These are phyloP conservation scores for Nicotiana tabacum DNA, from an alignment of 257 asterid genomes.

Conservation along the genomic window DNA sequence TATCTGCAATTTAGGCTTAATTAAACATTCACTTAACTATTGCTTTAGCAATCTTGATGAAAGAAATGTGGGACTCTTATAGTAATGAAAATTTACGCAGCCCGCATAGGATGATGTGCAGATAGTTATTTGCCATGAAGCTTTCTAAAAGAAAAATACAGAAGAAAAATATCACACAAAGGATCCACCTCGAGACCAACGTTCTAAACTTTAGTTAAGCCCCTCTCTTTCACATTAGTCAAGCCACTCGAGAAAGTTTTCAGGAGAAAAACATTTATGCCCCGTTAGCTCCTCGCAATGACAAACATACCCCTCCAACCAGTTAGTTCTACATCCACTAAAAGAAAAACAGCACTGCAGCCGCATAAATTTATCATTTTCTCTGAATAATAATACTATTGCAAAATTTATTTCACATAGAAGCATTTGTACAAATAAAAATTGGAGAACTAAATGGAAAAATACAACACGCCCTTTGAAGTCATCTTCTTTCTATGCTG, in stretches of 20 bases:
- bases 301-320: neutral
- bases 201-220: neutral
- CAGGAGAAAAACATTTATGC: neutral
- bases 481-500: neutral
- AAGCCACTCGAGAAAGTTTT: neutral
- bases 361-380: neutral
- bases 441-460: constrained; percentile 2
- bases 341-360: neutral
- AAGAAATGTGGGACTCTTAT: too few relatives aligned
- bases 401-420: constrained; percentile 6
- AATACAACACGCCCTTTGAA: constrained; percentile 3
- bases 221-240: too few relatives aligned
- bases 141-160: neutral
- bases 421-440: constrained; percentile 1
- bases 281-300: too few relatives aligned
- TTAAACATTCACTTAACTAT: neutral
- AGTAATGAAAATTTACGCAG: neutral
- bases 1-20: neutral
- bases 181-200: neutral
- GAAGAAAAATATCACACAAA: neutral
- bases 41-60: neutral
- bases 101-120: neutral
- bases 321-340: neutral
- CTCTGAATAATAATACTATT: neutral
- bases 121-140: neutral